A percentile compares a stretch with the other conserved stretches of the same genome.
These are phyloP conservation scores for Hyaloscypha hepaticicola DNA, from an alignment of 495 filamentous ascomycete species.

Conservation along the genomic window DNA sequence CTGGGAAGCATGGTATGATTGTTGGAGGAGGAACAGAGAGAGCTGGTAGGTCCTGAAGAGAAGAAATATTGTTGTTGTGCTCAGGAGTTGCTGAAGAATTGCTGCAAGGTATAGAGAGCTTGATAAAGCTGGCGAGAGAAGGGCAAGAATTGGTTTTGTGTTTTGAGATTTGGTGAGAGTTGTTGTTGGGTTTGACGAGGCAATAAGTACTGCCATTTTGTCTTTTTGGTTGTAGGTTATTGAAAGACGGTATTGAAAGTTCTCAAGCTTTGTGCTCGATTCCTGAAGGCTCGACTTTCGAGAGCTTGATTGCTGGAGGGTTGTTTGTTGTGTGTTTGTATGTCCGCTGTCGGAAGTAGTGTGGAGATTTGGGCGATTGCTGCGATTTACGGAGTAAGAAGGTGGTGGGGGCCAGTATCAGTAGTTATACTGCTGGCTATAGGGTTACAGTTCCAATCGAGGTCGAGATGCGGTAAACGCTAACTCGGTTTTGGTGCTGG, in stretches of 20 bases:
- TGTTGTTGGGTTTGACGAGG: background rate
- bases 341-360: too few relatives aligned
- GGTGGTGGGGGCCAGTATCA: too few relatives aligned
- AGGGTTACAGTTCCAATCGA: background rate
- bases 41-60: slow-evolving; percentile 10
- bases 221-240: background rate
- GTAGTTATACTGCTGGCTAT: too few relatives aligned
- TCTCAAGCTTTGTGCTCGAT: too few relatives aligned
- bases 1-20: slow-evolving; percentile 12
- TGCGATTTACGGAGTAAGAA: background rate
- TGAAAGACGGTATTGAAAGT: background rate
- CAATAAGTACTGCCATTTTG: slow-evolving; percentile 3
- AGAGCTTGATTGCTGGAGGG: background rate
- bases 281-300: too few relatives aligned
- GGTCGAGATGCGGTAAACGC: background rate
- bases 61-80: slow-evolving; percentile 12
- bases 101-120: slow-evolving; percentile 1
- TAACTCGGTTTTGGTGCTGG: background rate
- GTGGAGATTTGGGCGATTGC: background rate
- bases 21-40: slow-evolving; percentile 14
- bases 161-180: background rate
- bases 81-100: slow-evolving; percentile 18
- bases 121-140: background rate
- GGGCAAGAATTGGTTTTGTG: background rate
- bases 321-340: too few relatives aligned